Evolutionary conservation across 2,329 filamentous ascomycete genomes (phyloP).

Genomic region (Claviceps sorghi): DNA sequence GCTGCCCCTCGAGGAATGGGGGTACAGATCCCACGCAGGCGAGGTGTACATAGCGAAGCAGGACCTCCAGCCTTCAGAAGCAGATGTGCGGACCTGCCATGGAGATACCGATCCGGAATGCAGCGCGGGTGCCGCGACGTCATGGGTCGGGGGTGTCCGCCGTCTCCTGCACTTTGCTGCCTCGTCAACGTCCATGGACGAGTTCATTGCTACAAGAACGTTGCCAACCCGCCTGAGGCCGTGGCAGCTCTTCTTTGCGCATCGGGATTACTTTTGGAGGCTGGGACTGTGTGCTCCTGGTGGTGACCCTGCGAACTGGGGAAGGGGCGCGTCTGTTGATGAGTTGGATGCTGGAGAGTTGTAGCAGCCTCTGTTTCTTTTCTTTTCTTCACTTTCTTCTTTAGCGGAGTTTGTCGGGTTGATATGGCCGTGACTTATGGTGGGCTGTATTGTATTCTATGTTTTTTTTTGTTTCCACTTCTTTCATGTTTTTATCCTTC

Average conservation of each 20-base stretch:
- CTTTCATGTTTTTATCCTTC: too few species aligned
- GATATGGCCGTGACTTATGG: background rate
- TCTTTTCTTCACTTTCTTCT: background rate
- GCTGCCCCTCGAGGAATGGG: conserved; percentile 76
- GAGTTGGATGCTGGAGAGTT: conserved; percentile 5
- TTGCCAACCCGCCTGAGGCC: conserved; percentile 51
- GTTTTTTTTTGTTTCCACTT: background rate
- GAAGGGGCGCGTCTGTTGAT: conserved; percentile 11
- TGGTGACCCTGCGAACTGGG: conserved; percentile 57
- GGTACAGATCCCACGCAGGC: conserved; percentile 69
- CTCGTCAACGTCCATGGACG: conserved; percentile 12
- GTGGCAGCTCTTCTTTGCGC: conserved; percentile 89
- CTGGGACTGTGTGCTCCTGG: conserved; percentile 79
- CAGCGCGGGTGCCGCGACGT: conserved; percentile 44
- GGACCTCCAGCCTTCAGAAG: conserved; percentile 49
- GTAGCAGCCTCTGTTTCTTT: background rate
- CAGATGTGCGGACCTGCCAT: conserved; percentile 55
- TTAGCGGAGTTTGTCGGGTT: background rate
- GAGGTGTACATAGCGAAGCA: conserved; percentile 74
- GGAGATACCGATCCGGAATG: conserved; percentile 61
- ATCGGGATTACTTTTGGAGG: conserved; percentile 94
- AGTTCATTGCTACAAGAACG: conserved; percentile 25
- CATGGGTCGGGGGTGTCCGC: conserved; percentile 14
- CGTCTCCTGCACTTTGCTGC: conserved; percentile 12
- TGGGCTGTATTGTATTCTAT: background rate